Evolutionary conservation across 164 flowering plant species (phyloP).

Genomic region (Sedum album): DNA sequence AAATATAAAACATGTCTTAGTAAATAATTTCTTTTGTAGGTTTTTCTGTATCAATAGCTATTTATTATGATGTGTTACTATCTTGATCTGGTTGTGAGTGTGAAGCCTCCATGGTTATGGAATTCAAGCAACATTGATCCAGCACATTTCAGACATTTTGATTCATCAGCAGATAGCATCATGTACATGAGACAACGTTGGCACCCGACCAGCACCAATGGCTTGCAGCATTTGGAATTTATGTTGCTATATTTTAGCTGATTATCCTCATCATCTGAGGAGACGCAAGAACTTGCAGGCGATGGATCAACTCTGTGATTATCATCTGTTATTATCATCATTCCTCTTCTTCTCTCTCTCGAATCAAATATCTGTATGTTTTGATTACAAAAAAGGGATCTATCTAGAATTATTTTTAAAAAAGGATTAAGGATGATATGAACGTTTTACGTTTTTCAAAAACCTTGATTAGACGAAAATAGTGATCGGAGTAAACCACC

Average conservation of each 20-base stretch:
- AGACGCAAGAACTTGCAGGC: background rate
- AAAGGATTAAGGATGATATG: background rate
- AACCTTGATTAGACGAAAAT: background rate
- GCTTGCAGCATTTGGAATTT: background rate
- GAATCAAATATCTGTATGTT: too few relatives aligned
- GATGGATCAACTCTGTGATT: background rate
- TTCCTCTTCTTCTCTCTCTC: background rate
- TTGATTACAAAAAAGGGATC: too few relatives aligned
- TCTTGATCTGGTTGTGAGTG: background rate
- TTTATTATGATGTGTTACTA: background rate
- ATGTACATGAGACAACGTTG: too few relatives aligned
- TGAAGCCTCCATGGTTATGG: background rate
- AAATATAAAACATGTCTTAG: too few relatives aligned
- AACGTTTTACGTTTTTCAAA: background rate
- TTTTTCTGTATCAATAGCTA: background rate
- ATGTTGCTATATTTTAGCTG: background rate
- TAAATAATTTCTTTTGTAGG: too few relatives aligned
- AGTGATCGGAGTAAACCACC: background rate
- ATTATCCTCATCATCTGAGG: too few relatives aligned
- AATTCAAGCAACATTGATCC: conserved; percentile 1
- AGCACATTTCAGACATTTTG: background rate
- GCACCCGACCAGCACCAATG: too few relatives aligned
- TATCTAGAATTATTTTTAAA: background rate
- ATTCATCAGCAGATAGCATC: background rate
- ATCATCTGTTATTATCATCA: background rate